A percentile compares a stretch with the other conserved stretches of the same genome.
Evolutionary conservation across 2,329 filamentous ascomycete species (phyloP).

Genomic region (Diaporthe longicolla): DNA sequence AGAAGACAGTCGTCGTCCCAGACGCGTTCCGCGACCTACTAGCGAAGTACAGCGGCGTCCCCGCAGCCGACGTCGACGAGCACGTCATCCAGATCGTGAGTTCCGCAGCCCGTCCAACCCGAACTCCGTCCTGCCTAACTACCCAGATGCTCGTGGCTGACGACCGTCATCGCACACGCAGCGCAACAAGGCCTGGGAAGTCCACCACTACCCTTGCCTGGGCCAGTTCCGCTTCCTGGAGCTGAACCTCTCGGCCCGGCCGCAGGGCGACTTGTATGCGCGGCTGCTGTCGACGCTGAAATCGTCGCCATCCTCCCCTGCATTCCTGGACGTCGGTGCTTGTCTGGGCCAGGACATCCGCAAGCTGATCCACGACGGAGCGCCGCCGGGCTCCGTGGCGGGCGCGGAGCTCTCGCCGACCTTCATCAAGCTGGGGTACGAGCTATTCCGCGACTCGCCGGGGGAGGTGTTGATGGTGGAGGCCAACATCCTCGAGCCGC

Average conservation of each 20-base stretch:
- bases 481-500: slow-evolving; percentile 54
- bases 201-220: slow-evolving; percentile 58
- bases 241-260: slow-evolving; percentile 52
- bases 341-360: slow-evolving; percentile 61
- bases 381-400: slow-evolving; percentile 48
- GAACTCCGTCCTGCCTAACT: no score
- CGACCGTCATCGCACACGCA: slow-evolving; percentile 5
- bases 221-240: slow-evolving; percentile 59
- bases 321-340: slow-evolving; percentile 59
- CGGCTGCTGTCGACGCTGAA: slow-evolving; percentile 46
- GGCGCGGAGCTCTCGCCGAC: slow-evolving; percentile 53
- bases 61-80: slow-evolving; percentile 31
- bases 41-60: slow-evolving; percentile 35
- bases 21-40: slow-evolving; percentile 30
- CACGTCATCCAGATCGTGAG: slow-evolving; percentile 39
- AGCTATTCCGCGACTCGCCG: slow-evolving; percentile 54
- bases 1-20: slow-evolving; percentile 33
- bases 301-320: slow-evolving; percentile 31
- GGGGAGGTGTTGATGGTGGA: slow-evolving; percentile 45
- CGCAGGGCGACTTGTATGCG: slow-evolving; percentile 49
- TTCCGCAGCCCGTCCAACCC: neutral
- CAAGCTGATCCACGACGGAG: slow-evolving; percentile 56
- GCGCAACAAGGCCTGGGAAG: slow-evolving; percentile 46
- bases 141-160: no score
- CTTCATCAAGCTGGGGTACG: slow-evolving; percentile 58